Evolutionary conservation across 164 flowering plant genomes (phyloP).

Genomic region (Dillenia suffruticosa): DNA sequence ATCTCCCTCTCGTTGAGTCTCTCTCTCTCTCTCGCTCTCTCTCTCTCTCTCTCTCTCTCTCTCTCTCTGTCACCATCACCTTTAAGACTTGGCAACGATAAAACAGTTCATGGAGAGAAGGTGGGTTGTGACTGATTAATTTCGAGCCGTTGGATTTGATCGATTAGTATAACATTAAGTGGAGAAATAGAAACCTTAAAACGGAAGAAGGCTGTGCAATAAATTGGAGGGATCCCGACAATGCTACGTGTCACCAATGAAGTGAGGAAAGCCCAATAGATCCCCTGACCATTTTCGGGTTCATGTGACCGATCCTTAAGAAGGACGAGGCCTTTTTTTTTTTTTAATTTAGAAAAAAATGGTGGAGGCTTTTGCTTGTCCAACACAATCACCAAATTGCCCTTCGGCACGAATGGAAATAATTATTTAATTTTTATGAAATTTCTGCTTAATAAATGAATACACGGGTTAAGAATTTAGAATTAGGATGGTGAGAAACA

Average conservation of each 20-base stretch:
- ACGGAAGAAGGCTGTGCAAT: background rate
- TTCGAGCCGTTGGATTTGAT: background rate
- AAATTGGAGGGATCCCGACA: constrained; percentile 2
- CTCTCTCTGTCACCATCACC: background rate
- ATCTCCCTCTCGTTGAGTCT: no score
- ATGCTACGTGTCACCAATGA: constrained; percentile 29
- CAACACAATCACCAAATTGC: no score
- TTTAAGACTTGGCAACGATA: background rate
- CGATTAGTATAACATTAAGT: background rate
- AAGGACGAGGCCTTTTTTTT: background rate
- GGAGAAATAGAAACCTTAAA: background rate
- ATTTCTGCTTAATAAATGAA: no score
- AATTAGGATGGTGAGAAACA: no score
- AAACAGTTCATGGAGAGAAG: no score
- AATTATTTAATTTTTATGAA: no score
- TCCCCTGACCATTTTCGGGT: constrained; percentile 28
- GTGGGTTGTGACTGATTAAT: background rate
- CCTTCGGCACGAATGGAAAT: no score
- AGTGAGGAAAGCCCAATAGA: constrained; percentile 14
- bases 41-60: constrained; percentile 12
- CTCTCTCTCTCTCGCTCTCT: background rate
- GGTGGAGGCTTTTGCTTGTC: no score
- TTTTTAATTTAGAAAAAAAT: no score
- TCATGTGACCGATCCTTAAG: constrained; percentile 45
- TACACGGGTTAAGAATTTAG: no score